phyloP scores from a whole-genome alignment of 129 eudicot genomes.

The Centella asiatica region DNA sequence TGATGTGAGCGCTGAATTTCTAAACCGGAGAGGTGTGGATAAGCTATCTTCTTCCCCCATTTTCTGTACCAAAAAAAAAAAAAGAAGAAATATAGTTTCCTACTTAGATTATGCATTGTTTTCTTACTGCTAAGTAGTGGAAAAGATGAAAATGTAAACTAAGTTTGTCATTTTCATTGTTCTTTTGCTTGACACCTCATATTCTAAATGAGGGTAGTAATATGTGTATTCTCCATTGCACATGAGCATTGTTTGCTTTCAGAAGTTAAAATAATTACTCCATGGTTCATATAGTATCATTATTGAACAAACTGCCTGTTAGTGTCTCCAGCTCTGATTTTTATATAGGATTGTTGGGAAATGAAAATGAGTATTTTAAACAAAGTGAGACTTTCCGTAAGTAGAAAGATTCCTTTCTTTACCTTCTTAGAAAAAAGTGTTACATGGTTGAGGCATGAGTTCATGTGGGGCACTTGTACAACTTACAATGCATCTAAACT shows the following conservation, averaged over 20 bases:
- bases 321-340: slow-evolving; percentile 5
- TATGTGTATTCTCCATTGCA: neutral
- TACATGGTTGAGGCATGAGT: slow-evolving; percentile 14
- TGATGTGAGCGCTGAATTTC: too few species aligned
- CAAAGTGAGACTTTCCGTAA: slow-evolving; percentile 20
- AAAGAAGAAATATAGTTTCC: too few species aligned
- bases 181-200: too few species aligned
- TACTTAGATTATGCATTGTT: too few species aligned
- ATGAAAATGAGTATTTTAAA: slow-evolving; percentile 9
- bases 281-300: slow-evolving; percentile 1
- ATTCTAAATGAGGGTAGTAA: too few species aligned
- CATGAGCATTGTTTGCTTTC: neutral
- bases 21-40: too few species aligned
- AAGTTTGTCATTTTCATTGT: too few species aligned
- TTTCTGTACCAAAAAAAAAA: too few species aligned
- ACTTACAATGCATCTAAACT: slow-evolving; percentile 10
- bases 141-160: too few species aligned
- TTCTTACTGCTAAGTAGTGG: too few species aligned
- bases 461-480: slow-evolving; percentile 27
- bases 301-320: neutral
- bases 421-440: slow-evolving; percentile 13
- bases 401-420: slow-evolving; percentile 30
- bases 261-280: neutral
- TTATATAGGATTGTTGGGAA: slow-evolving; percentile 8
- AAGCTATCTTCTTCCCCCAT: too few species aligned